Evolutionary conservation across 2,329 filamentous ascomycete genomes (phyloP).

Genomic region (Grosmannia clavigera): DNA sequence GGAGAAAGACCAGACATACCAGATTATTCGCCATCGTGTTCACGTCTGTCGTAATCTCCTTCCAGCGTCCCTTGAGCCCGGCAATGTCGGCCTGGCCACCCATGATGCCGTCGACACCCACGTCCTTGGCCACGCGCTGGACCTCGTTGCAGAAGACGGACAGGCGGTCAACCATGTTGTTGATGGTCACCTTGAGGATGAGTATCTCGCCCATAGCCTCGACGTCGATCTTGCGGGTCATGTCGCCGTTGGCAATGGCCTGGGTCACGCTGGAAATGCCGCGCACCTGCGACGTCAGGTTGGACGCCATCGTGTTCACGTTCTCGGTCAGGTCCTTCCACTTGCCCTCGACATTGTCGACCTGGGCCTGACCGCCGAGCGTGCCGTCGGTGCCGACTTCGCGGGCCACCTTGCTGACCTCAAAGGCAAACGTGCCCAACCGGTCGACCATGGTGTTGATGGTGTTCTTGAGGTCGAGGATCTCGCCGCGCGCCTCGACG

Average conservation of each 20-base stretch:
- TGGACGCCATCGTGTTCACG: slow-evolving; percentile 65
- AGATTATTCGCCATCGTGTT: slow-evolving; percentile 76
- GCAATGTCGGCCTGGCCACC: slow-evolving; percentile 92
- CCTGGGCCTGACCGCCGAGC: slow-evolving; percentile 82
- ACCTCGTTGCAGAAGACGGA: slow-evolving; percentile 95
- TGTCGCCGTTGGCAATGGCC: slow-evolving; percentile 88
- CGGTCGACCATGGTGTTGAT: slow-evolving; percentile 99
- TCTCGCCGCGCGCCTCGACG: slow-evolving; percentile 87
- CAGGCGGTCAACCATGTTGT: slow-evolving; percentile 94
- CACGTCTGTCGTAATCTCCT: slow-evolving; percentile 93
- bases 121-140: slow-evolving; percentile 89
- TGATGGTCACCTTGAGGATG: slow-evolving; percentile 90
- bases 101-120: slow-evolving; percentile 97
- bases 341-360: slow-evolving; percentile 92
- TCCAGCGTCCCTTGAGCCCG: slow-evolving; percentile 88
- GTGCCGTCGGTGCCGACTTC: slow-evolving; percentile 96
- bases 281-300: slow-evolving; percentile 63
- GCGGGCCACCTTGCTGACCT: slow-evolving; percentile 88
- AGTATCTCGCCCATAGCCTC: slow-evolving; percentile 91
- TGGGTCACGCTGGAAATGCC: slow-evolving; percentile 91
- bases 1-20: slow-evolving; percentile 23
- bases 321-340: slow-evolving; percentile 96
- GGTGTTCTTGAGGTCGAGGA: slow-evolving; percentile 87
- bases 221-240: slow-evolving; percentile 92
- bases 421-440: slow-evolving; percentile 86